Conservation (phyloP, 2,329 filamentous ascomycete species). For the Pseudodiploospora longispora region DNA sequence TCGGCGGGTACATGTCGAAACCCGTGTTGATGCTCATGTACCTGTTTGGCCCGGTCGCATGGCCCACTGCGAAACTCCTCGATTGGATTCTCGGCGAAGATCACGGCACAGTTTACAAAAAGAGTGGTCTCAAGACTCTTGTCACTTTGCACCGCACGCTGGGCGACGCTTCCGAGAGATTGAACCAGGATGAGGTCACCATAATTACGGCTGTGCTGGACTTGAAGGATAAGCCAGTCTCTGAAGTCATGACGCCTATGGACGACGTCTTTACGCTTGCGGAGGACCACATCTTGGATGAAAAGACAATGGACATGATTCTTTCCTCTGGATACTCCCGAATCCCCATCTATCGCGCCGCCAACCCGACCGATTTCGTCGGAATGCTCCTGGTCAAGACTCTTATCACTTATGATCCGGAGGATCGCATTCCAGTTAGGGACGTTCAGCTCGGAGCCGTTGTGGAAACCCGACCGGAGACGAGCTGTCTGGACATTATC, state of each 20-base stretch:
- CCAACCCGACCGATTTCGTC: slow-evolving; percentile 80
- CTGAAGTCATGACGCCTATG: slow-evolving; percentile 98
- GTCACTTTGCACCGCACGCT: slow-evolving; percentile 91
- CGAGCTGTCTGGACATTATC: slow-evolving; percentile 94
- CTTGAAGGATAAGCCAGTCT: slow-evolving; percentile 91
- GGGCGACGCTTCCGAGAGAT: slow-evolving; percentile 74
- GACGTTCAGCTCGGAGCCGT: slow-evolving; percentile 91
- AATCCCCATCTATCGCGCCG: slow-evolving; percentile 86
- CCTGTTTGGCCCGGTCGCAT: slow-evolving; percentile 79
- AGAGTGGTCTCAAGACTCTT: slow-evolving; percentile 90
- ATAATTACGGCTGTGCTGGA: slow-evolving; percentile 97
- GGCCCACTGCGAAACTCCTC: slow-evolving; percentile 91
- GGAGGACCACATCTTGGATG: slow-evolving; percentile 87
- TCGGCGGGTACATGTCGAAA: slow-evolving; percentile 88
- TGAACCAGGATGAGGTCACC: slow-evolving; percentile 96
- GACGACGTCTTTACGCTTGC: slow-evolving; percentile 94
- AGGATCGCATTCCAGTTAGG: slow-evolving; percentile 77
- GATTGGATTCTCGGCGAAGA: slow-evolving; percentile 90
- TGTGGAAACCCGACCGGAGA: slow-evolving; percentile 89
- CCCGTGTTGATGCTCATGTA: slow-evolving; percentile 88
- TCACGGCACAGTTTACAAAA: slow-evolving; percentile 96
- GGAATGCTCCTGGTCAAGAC: slow-evolving; percentile 99
- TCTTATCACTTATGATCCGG: slow-evolving; percentile 95
- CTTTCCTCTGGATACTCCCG: slow-evolving; percentile 90
- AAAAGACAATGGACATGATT: slow-evolving; percentile 89